A percentile compares a stretch with the other conserved stretches of the same genome.
These are phyloP conservation scores for Neonectria ditissima DNA, from an alignment of 2,329 filamentous ascomycete genomes.

Conservation along the genomic window DNA sequence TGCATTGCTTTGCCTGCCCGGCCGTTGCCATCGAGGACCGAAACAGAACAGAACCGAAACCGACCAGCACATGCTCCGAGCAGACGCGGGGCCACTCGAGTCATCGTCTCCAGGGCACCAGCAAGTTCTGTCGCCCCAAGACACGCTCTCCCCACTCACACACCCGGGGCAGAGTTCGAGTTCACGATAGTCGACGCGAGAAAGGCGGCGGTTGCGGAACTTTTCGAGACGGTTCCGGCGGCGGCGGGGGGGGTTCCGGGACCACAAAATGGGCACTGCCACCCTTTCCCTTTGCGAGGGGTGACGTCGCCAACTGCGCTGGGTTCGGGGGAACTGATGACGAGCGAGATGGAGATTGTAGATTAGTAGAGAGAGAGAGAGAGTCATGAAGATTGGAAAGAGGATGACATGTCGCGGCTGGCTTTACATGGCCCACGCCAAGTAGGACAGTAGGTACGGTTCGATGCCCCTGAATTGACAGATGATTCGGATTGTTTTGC, in stretches of 20 bases:
- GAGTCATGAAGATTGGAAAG: not conserved
- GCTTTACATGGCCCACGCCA: too few relatives aligned
- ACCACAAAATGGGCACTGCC: not conserved
- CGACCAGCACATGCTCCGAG: too few relatives aligned
- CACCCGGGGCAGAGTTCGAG: constrained; percentile 14
- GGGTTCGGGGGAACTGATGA: not conserved
- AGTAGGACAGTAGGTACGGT: too few relatives aligned
- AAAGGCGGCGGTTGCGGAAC: constrained; percentile 23
- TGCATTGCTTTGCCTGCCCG: not conserved
- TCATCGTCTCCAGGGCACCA: too few relatives aligned
- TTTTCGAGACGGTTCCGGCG: constrained; percentile 20
- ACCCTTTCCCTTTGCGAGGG: not conserved
- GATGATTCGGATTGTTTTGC: not conserved
- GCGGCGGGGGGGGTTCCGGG: too few relatives aligned
- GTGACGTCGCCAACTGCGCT: not conserved
- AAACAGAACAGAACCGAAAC: not conserved
- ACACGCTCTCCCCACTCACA: constrained; percentile 40
- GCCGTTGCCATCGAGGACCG: too few relatives aligned
- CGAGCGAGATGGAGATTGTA: not conserved
- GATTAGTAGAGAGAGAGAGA: not conserved
- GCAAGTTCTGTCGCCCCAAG: too few relatives aligned
- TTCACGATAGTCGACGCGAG: constrained; percentile 16
- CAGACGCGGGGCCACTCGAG: too few relatives aligned
- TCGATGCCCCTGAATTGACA: not conserved
- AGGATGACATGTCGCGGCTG: not conserved